phyloP scores from a whole-genome alignment of 768 basidiomycete species.

The Sporobolomyces roseus region DNA sequence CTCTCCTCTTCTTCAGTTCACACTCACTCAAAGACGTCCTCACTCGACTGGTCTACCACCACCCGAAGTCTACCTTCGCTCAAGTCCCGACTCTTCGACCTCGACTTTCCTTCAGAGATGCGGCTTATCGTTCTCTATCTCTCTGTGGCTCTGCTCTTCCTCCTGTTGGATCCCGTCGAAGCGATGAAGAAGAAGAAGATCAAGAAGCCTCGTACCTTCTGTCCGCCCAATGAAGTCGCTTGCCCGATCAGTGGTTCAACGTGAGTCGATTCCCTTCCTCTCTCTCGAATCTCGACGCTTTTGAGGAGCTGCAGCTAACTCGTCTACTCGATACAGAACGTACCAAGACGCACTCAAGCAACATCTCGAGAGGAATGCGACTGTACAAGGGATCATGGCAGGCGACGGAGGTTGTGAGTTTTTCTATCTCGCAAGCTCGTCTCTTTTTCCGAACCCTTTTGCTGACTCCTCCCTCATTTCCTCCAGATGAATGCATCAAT shows the following conservation, averaged over 20 bases:
- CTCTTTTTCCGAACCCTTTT: neutral
- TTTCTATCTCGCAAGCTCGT: neutral
- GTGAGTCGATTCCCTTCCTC: neutral
- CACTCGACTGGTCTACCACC: no score
- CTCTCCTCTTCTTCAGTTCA: no score
- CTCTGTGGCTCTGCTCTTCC: constrained; percentile 8
- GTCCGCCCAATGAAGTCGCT: constrained; percentile 26
- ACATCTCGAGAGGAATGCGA: constrained; percentile 16
- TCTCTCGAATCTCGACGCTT: neutral
- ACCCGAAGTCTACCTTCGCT: no score
- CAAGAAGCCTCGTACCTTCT: constrained; percentile 16
- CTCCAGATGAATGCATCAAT: constrained; percentile 54
- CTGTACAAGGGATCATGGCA: constrained; percentile 24
- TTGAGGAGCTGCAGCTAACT: neutral
- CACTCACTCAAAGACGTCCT: no score
- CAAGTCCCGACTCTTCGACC: no score
- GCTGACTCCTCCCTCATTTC: neutral
- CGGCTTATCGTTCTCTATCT: constrained; percentile 1
- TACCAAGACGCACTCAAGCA: constrained; percentile 29
- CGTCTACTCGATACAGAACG: neutral
- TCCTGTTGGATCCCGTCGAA: constrained; percentile 7
- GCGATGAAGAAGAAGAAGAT: constrained; percentile 34
- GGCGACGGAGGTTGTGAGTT: constrained; percentile 36
- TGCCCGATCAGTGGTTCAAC: constrained; percentile 38
- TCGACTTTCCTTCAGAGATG: no score